Base-by-base conservation (phyloP, 768 basidiomycete species). In the Boletus rubescentipes region DNA sequence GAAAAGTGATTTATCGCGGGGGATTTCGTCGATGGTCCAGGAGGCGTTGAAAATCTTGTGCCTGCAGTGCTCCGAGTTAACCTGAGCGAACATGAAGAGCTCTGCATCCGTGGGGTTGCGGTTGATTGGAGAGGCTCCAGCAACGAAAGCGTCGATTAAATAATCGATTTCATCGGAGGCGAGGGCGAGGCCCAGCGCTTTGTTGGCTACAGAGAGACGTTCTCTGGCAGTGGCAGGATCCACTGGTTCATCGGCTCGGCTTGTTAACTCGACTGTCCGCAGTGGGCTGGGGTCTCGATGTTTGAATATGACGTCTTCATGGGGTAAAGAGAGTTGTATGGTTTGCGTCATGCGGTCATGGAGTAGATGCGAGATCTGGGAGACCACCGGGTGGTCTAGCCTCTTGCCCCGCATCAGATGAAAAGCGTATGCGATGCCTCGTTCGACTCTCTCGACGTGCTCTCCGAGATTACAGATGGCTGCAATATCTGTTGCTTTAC, bases 21-120 rank as follows among this genome's bases (percentile, higher is more conserved):
- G 63, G 37, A 77, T 63, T 2, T 79, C 87, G 63, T 98, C 89
- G 60, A 99, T 83, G 11, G 85, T 91, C 97, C 97, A 99, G 15
- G 89, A 81, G 0, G 97, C 95, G 67, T 99, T 99, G 79, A 98
- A 99, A 61, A 98, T 98, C 75, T 99, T 99, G 79, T 99, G 97
- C 32, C 97, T 82, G 71, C 97, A 99, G 67, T 98, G 97, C 71
- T 99, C 97, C n/a, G 95, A 98, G 75, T 99, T 99, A 69, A 99
- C 96, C 67, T 99, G 97, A 4, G 97, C 96, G 71, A 98, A 99
- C 97, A 98, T 99, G 82, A 99, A 99, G 9, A 99, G 79, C 69
- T 99, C 97, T 4, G 96, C 95, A 67, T 98, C 97, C 36, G 91
- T 97, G 9, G 96, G 97, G 67, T 93, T 87, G 34, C 95, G 85